Evolutionary conservation across 495 filamentous ascomycete genomes (phyloP).

Genomic region (Trichoderma erinaceum): DNA sequence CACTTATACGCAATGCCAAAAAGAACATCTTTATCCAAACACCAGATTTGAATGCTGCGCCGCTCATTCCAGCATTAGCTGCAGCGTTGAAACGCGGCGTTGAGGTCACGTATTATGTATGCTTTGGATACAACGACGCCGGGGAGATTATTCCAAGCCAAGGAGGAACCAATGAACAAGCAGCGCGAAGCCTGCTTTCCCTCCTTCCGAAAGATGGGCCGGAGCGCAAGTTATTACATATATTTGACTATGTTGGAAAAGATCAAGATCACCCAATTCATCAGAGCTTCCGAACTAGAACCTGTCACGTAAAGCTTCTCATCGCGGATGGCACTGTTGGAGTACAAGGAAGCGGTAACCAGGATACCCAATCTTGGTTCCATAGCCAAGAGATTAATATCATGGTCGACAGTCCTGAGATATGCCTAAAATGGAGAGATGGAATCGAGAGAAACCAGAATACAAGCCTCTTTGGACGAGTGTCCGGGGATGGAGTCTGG

Average conservation of each 20-base stretch:
- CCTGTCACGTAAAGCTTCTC: slow-evolving; percentile 71
- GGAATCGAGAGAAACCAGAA: slow-evolving; percentile 64
- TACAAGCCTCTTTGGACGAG: slow-evolving; percentile 55
- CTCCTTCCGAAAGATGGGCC: slow-evolving; percentile 35
- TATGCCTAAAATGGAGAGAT: slow-evolving; percentile 60
- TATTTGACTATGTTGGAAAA: slow-evolving; percentile 64
- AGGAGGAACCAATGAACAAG: slow-evolving; percentile 69
- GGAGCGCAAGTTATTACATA: slow-evolving; percentile 45
- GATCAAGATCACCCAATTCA: slow-evolving; percentile 62
- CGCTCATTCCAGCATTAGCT: slow-evolving; percentile 54
- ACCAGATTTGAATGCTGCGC: slow-evolving; percentile 67
- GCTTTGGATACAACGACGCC: slow-evolving; percentile 71
- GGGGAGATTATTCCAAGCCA: slow-evolving; percentile 70
- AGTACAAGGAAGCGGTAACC: slow-evolving; percentile 70
- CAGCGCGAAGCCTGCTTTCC: slow-evolving; percentile 51
- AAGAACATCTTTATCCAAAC: slow-evolving; percentile 64
- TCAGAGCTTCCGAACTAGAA: slow-evolving; percentile 53
- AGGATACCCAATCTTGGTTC: slow-evolving; percentile 76
- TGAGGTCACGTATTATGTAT: slow-evolving; percentile 61
- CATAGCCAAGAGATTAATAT: slow-evolving; percentile 73
- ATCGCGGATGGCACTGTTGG: slow-evolving; percentile 62
- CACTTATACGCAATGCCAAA: slow-evolving; percentile 57
- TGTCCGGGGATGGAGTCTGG: slow-evolving; percentile 57
- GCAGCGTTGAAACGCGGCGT: slow-evolving; percentile 61
- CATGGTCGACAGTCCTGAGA: slow-evolving; percentile 54